A percentile compares a stretch with the other conserved stretches of the same genome.
Conservation (phyloP, 1,139 yeast genomes). For the Geotrichum cucujoidarum region DNA sequence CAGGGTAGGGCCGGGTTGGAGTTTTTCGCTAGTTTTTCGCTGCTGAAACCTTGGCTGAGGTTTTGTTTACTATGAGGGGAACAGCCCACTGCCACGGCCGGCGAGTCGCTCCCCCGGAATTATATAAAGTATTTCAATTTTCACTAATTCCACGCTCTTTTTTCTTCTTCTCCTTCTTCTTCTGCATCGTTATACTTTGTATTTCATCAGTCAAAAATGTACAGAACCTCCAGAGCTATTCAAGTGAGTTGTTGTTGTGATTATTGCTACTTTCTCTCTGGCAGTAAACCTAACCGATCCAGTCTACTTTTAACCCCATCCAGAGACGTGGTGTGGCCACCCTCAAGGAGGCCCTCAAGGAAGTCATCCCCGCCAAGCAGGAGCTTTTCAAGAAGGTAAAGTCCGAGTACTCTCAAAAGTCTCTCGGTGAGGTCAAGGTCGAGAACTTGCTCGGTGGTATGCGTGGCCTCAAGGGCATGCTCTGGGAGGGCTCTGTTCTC, state of each 20-base stretch:
- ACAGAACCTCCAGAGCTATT: conserved; percentile 13
- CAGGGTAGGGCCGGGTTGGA: no score
- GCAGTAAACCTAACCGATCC: not conserved
- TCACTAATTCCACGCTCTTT: not conserved
- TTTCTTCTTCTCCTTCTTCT: not conserved
- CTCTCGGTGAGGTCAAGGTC: conserved; percentile 45
- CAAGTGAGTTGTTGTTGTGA: conserved; percentile 3
- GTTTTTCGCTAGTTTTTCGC: no score
- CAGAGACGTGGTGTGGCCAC: conserved; percentile 15
- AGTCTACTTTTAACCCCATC: conserved; percentile 3
- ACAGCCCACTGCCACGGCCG: no score
- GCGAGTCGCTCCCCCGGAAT: not conserved
- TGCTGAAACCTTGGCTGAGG: no score
- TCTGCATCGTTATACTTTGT: not conserved
- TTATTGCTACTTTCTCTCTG: not conserved
- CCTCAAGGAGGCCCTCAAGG: conserved; percentile 39
- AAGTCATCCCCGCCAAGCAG: conserved; percentile 42
- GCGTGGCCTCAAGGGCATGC: conserved; percentile 49
- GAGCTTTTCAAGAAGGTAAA: conserved; percentile 41
- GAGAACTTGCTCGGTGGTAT: conserved; percentile 49
- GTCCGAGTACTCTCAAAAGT: conserved; percentile 33
- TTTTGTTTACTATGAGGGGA: no score
- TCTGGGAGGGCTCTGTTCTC: conserved; percentile 53
- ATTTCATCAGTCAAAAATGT: conserved; percentile 4
- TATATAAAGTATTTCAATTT: not conserved